Conservation (phyloP, 2,329 filamentous ascomycete species). For the Monilinia vaccinii-corymbosi region DNA sequence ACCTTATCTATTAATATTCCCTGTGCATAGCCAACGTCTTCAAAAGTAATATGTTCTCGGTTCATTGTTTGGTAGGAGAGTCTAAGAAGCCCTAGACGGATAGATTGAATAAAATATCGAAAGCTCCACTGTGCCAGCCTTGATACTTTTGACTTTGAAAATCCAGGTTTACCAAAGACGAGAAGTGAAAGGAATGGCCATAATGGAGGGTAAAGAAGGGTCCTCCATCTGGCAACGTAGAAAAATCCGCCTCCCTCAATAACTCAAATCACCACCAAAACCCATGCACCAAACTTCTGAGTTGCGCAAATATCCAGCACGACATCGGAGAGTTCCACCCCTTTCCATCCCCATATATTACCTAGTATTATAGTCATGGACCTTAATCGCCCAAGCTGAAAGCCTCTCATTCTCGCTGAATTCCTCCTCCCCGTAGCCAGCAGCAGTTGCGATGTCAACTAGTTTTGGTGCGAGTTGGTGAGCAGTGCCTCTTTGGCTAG, state of each 20-base stretch:
- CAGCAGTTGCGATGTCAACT: not conserved
- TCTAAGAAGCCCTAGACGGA: not conserved
- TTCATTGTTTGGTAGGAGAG: not conserved
- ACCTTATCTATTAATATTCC: not conserved
- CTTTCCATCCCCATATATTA: not conserved
- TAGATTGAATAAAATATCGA: not conserved
- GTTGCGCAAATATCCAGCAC: not conserved
- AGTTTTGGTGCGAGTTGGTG: not conserved
- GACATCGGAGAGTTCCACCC: not conserved
- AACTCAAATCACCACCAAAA: not conserved
- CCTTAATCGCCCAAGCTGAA: slow-evolving; percentile 18
- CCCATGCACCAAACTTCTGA: not conserved
- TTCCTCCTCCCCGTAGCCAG: not conserved
- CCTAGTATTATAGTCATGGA: slow-evolving; percentile 18
- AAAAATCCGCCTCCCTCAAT: not conserved
- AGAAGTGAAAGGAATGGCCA: not conserved
- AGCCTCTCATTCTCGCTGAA: slow-evolving; percentile 7
- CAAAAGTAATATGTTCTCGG: not conserved
- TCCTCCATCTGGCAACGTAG: not conserved
- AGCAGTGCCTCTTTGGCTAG: not conserved
- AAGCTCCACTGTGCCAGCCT: not conserved
- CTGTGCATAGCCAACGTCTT: not conserved
- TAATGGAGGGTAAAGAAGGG: too few relatives aligned
- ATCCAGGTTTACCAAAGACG: not conserved
- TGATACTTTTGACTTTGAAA: not conserved